A percentile compares a stretch with the other conserved stretches of the same genome.
Conservation (phyloP, 371 early-diverging fungal genomes). For the Mortierella sp. region DNA sequence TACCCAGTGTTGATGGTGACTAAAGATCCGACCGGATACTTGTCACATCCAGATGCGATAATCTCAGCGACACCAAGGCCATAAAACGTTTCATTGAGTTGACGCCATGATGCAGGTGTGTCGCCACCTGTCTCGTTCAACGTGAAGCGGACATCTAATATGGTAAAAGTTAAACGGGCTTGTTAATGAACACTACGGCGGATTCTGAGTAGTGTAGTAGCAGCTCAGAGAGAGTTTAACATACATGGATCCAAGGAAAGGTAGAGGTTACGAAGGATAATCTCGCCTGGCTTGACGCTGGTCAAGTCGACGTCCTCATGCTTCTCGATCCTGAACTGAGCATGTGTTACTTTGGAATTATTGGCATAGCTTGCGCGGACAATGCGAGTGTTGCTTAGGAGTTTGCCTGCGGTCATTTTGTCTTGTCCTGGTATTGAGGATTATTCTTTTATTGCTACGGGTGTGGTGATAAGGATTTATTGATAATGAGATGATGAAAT, state of each 20-base stretch:
- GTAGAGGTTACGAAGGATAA: slow-evolving; percentile 47
- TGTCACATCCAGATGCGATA: slow-evolving; percentile 29
- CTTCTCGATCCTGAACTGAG: slow-evolving; percentile 38
- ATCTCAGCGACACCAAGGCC: slow-evolving; percentile 47
- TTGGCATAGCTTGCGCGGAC: slow-evolving; percentile 49
- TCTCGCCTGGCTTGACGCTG: slow-evolving; percentile 28
- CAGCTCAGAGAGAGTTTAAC: background rate
- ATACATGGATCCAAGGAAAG: slow-evolving; percentile 50
- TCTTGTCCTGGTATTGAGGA: background rate
- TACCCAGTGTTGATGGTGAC: slow-evolving; percentile 35
- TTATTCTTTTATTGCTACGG: too few species aligned
- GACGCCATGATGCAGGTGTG: slow-evolving; percentile 10
- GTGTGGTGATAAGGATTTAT: background rate
- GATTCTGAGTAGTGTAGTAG: background rate
- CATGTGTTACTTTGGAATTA: slow-evolving; percentile 20
- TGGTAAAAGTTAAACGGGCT: background rate
- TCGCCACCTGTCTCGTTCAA: slow-evolving; percentile 25
- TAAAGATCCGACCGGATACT: slow-evolving; percentile 41
- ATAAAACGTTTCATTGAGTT: slow-evolving; percentile 27
- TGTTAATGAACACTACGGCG: background rate
- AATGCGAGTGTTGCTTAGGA: slow-evolving; percentile 34
- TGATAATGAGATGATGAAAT: too few species aligned
- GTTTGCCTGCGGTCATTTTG: slow-evolving; percentile 8
- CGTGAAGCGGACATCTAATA: slow-evolving; percentile 34
- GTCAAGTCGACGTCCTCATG: slow-evolving; percentile 24